These are phyloP conservation scores for Cryphonectria carpinicola DNA, from an alignment of 2,329 filamentous ascomycete species.

Conservation along the genomic window DNA sequence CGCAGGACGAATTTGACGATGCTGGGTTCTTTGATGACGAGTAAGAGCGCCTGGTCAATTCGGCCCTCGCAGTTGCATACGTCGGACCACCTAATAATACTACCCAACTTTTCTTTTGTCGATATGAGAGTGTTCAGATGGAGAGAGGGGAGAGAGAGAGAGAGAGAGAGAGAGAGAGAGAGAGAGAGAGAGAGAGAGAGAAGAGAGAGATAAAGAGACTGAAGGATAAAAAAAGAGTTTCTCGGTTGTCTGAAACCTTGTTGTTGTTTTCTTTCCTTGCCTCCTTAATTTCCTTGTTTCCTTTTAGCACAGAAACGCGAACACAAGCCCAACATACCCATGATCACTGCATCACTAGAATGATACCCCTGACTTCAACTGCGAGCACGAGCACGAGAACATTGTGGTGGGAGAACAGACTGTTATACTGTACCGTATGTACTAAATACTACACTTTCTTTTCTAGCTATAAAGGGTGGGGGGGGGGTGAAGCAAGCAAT, in stretches of 20 bases:
- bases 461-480: not conserved
- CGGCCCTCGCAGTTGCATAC: not conserved
- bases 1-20: slow-evolving; percentile 62
- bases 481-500: not conserved
- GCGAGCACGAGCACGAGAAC: slow-evolving; percentile 15
- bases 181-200: not conserved
- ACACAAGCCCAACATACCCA: slow-evolving; percentile 13
- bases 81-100: not conserved
- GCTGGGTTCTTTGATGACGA: slow-evolving; percentile 52
- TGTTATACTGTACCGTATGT: slow-evolving; percentile 1
- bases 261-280: slow-evolving; percentile 6
- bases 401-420: not conserved
- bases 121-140: slow-evolving; percentile 10
- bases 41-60: slow-evolving; percentile 1
- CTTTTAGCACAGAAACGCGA: slow-evolving; percentile 5
- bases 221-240: slow-evolving; percentile 7
- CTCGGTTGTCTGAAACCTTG: not conserved
- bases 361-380: slow-evolving; percentile 32
- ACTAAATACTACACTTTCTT: slow-evolving; percentile 7
- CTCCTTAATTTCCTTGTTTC: slow-evolving; percentile 11
- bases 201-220: slow-evolving; percentile 1
- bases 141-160: not conserved
- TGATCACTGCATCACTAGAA: slow-evolving; percentile 31
- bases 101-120: slow-evolving; percentile 20
- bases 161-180: not conserved